Percentiles rank a stretch among this genome's conserved stretches.
phyloP scores from a whole-genome alignment of 176 grass and related monocot species.

The barley (Hordeum vulgare) region MorexV3_pseudomolecules_assembly NC_058520.1:87509098-87509597 shows the following conservation, averaged over 20 bases:
- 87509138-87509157: not conserved
- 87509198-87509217: too few species aligned
- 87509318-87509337: not conserved
- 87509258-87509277: too few species aligned
- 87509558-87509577: not conserved
- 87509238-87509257: not conserved
- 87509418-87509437: too few species aligned
- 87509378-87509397: not conserved
- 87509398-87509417: not conserved
- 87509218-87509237: not conserved
- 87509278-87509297: too few species aligned
- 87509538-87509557: not conserved
- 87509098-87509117: too few species aligned
- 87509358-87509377: not conserved
- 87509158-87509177: too few species aligned
- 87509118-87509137: not conserved
- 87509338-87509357: not conserved
- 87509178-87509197: too few species aligned
- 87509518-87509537: not conserved
- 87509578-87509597: not conserved
- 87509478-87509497: not conserved
- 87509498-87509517: not conserved
- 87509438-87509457: not conserved
- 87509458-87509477: not conserved
- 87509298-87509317: too few species aligned